Evolutionary conservation across 139 green algal genomes (phyloP), one percentile per base, ranked within the genome.

Genomic region (Coccomyxa sp.): DNA sequence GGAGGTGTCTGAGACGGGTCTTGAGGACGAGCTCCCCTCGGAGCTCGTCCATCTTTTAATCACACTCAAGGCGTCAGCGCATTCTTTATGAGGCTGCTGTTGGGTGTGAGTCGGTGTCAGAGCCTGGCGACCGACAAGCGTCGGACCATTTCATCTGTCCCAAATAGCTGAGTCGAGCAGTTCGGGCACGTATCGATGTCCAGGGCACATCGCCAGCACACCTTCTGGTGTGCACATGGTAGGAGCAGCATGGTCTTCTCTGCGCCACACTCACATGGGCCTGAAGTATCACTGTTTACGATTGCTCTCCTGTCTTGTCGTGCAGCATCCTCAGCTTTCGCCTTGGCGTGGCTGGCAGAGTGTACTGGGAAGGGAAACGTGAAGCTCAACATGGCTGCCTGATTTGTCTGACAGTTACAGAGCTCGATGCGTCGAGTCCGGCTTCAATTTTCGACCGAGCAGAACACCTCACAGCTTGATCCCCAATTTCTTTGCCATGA

Each of bases 401-500:
- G 12, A 10, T 58, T 14, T 10, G 10, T 14, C 44, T 58, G 44
- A 58, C 44, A 58, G 44, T 58, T 58, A 58, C 44, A 58, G 44
- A 58, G 12, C 44, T 14, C 44, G 44, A 58, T 58, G 44, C 44
- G 44, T 58, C 44, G 44, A 14, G 44, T 58, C 44, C 14, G 44
- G 44, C 14, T 58, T 58, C 44, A 58, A 27, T 58, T 58, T 10
- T 58, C 14, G 44, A 58, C 44, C 44, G 44, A 58, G 44, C 44
- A 58, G 44, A 58, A 58, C 14, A 58, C 14, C 44, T 58, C 44
- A 58, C 44, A 58, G 44, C 44, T 58, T 58, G 44, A 58, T 58
- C 44, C 44, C 44, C 44, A 58, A 58, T 58, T 58, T 58, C 44
- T 58, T 58, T 58, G 44, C 44, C 44, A 58, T 58, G 44, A 58